Percentiles rank a stretch among this genome's conserved stretches.
Conservation (phyloP, 768 basidiomycete species). For the Agaricus sinodeliciosus region DNA sequence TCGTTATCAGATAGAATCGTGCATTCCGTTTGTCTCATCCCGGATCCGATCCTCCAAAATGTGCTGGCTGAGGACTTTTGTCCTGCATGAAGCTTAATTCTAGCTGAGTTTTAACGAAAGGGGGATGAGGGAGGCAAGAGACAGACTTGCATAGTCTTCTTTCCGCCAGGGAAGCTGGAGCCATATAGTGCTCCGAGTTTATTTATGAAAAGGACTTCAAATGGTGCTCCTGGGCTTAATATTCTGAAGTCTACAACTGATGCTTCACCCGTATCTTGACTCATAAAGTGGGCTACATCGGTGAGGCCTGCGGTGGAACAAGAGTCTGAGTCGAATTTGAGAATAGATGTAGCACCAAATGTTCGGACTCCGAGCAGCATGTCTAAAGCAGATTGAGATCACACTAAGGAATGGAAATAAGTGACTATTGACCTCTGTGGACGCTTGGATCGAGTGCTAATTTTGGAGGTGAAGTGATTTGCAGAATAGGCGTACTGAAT, state of each 20-base stretch:
- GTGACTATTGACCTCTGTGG: background rate
- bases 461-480: slow-evolving; percentile 33
- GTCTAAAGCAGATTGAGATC: slow-evolving; percentile 13
- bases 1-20: slow-evolving; percentile 40
- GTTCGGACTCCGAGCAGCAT: slow-evolving; percentile 39
- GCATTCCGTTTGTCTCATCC: slow-evolving; percentile 27
- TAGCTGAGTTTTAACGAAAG: slow-evolving; percentile 7
- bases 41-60: slow-evolving; percentile 50
- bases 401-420: background rate
- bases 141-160: slow-evolving; percentile 34
- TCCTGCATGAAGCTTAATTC: slow-evolving; percentile 12
- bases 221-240: slow-evolving; percentile 17
- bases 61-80: slow-evolving; percentile 15
- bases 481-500: slow-evolving; percentile 66
- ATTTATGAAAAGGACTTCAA: slow-evolving; percentile 39
- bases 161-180: slow-evolving; percentile 30
- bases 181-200: slow-evolving; percentile 46
- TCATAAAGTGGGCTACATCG: slow-evolving; percentile 23
- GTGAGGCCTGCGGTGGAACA: slow-evolving; percentile 22
- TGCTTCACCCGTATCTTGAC: slow-evolving; percentile 33
- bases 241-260: slow-evolving; percentile 43
- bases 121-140: background rate
- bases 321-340: slow-evolving; percentile 21
- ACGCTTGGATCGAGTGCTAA: background rate
- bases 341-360: slow-evolving; percentile 34